phyloP scores from a whole-genome alignment of 2,329 filamentous ascomycete species.

The Aspergillus fructus region DNA sequence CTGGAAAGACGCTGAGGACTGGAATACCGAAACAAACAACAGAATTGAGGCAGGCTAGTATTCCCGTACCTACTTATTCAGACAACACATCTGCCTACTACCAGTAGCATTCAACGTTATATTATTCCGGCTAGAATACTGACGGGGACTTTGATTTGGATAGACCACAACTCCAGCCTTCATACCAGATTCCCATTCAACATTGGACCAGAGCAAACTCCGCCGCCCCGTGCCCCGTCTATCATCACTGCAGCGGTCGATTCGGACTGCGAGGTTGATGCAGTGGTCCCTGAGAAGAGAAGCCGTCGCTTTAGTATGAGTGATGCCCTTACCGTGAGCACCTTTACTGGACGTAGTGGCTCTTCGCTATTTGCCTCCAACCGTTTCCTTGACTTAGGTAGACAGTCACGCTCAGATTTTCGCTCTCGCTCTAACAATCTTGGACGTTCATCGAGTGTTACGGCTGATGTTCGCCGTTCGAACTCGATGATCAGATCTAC shows the following conservation, averaged over 20 bases:
- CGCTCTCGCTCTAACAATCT: conserved; percentile 14
- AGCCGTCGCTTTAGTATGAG: conserved; percentile 29
- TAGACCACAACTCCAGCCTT: conserved; percentile 19
- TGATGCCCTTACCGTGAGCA: conserved; percentile 17
- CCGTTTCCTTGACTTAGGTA: conserved; percentile 9
- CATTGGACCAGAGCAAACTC: conserved; percentile 13
- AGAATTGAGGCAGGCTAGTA: conserved; percentile 19
- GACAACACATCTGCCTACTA: neutral
- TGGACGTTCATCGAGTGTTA: conserved; percentile 8
- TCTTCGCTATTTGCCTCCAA: neutral
- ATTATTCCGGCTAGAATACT: neutral
- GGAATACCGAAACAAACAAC: conserved; percentile 17
- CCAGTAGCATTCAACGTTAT: neutral
- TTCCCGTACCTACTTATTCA: neutral
- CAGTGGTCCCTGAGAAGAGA: neutral
- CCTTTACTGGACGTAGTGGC: neutral
- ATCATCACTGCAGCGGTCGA: neutral
- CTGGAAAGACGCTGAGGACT: conserved; percentile 28
- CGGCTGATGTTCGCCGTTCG: conserved; percentile 9
- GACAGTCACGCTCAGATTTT: conserved; percentile 12
- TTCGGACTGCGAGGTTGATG: neutral
- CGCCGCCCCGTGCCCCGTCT: neutral
- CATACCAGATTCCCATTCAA: conserved; percentile 28
- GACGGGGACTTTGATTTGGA: neutral
- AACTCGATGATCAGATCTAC: conserved; percentile 16